phyloP scores from a whole-genome alignment of 306 rosid species.

The Begonia peltatifolia region DNA sequence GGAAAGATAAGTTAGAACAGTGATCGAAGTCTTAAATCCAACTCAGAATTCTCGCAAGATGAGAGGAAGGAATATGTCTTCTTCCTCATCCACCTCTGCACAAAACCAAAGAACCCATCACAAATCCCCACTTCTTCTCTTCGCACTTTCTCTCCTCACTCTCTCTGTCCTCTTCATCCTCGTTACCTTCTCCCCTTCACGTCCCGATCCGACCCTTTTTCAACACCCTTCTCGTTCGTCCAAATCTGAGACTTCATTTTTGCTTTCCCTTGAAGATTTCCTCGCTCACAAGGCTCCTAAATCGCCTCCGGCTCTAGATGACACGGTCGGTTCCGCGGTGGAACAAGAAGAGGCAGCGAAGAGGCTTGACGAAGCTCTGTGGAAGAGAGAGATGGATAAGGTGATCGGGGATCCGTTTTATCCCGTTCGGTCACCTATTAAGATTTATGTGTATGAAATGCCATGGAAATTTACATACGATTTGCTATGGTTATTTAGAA shows the following conservation, averaged over 20 bases:
- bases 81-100: slow-evolving; percentile 6
- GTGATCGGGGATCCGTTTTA: slow-evolving; percentile 36
- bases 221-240: slow-evolving; percentile 3
- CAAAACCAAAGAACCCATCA: slow-evolving; percentile 36
- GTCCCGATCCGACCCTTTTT: slow-evolving; percentile 8
- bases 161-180: slow-evolving; percentile 32
- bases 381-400: slow-evolving; percentile 12
- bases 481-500: slow-evolving; percentile 54
- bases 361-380: slow-evolving; percentile 31
- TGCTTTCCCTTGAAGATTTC: slow-evolving; percentile 58
- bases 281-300: slow-evolving; percentile 24
- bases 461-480: slow-evolving; percentile 71
- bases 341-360: slow-evolving; percentile 7
- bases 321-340: neutral
- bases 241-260: slow-evolving; percentile 48
- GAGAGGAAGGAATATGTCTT: slow-evolving; percentile 22
- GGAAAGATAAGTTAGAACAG: too few species aligned
- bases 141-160: slow-evolving; percentile 25
- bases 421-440: slow-evolving; percentile 34
- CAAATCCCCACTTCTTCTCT: slow-evolving; percentile 27
- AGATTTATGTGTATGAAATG: slow-evolving; percentile 84
- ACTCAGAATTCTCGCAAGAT: slow-evolving; percentile 2
- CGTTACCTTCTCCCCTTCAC: slow-evolving; percentile 16
- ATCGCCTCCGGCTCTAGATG: slow-evolving; percentile 6
- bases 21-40: too few species aligned